A percentile compares a stretch with the other conserved stretches of the same genome.
Evolutionary conservation across 164 flowering plant genomes (phyloP).

Genomic region (Berberis vulgaris): DNA sequence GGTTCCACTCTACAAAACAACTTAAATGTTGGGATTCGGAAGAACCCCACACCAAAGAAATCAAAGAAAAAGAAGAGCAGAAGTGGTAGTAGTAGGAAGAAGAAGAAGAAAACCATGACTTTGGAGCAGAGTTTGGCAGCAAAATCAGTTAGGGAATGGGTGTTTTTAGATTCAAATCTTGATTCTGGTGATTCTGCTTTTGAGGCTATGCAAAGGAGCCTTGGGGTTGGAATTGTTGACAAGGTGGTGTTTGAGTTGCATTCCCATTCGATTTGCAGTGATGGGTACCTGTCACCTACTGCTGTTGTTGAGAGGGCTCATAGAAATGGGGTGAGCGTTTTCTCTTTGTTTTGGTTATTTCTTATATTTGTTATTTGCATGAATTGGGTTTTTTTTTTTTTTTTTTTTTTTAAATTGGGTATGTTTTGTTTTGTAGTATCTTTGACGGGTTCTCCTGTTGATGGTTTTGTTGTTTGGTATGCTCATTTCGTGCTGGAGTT

Average conservation of each 20-base stretch:
- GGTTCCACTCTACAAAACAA: constrained; percentile 3
- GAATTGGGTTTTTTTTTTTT: constrained; percentile 2
- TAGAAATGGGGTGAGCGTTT: constrained; percentile 60
- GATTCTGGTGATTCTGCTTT: constrained; percentile 34
- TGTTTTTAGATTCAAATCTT: constrained; percentile 28
- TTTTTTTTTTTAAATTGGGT: background rate
- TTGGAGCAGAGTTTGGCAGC: constrained; percentile 51
- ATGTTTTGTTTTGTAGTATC: background rate
- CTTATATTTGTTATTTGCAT: background rate
- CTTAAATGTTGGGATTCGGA: background rate
- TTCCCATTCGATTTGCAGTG: constrained; percentile 77
- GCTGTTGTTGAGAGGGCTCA: constrained; percentile 90
- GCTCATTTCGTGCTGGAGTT: too few species aligned
- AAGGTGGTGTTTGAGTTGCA: constrained; percentile 80
- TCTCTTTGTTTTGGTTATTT: background rate
- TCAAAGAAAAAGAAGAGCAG: constrained; percentile 39
- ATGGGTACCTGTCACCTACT: constrained; percentile 84
- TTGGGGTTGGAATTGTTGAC: constrained; percentile 16
- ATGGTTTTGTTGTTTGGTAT: background rate
- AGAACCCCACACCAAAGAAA: background rate
- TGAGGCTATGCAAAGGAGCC: constrained; percentile 21
- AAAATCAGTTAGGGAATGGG: constrained; percentile 68
- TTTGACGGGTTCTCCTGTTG: background rate
- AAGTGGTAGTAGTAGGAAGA: constrained; percentile 55
- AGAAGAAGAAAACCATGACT: constrained; percentile 57